Evolutionary conservation across 495 filamentous ascomycete genomes (phyloP), one percentile per base, ranked within the genome.

Genomic region (Hypomontagnella monticulosa): DNA sequence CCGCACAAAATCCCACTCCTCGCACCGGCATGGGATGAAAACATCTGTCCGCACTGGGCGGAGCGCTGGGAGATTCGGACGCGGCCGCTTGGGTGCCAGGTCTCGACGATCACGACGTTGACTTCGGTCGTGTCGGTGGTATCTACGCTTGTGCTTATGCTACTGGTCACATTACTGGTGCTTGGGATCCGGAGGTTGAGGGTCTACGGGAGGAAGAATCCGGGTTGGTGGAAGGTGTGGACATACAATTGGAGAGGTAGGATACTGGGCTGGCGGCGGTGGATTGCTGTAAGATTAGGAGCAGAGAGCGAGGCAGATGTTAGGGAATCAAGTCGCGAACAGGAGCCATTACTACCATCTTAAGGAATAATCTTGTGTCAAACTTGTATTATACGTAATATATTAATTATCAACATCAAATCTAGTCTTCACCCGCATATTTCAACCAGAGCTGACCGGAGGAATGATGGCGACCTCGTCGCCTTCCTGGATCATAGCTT

Each of bases 391-490:
- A 46, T 18, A 14, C 27, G 18, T 16, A 36, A 34, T 12, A 10
- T 46, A 48, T 48, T 19, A 32, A 37, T 42, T 44, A 37, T 42
- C 37, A 19, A 55, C 30, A 56, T 61, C 38, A 18, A 42, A 42
- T 33, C 27, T 49, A 18, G 2, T 8, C 14, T 20, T 51, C 27
- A 16, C 11, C 12, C 38, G 19, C n/a, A 36, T 3, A 32, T 20
- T 40, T 79, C 73, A 83, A 33, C 92, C 91, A 36, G 90, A 91
- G 81, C 95, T 98, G 49, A 98, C 95, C n/a, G 95, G 95, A 30
- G 95, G 95, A 62, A 99, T 97, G 43, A 99, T 89, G 9, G 90
- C 96, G 43, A 98, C 92, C 77, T 99, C 95, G 67, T 95, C 91
- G 14, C 93, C 93, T 16, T 82, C 85, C 56, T 88, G 71, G 60